Evolutionary conservation across 768 basidiomycete species (phyloP).

Genomic region (Kwoniella heveanensis): DNA sequence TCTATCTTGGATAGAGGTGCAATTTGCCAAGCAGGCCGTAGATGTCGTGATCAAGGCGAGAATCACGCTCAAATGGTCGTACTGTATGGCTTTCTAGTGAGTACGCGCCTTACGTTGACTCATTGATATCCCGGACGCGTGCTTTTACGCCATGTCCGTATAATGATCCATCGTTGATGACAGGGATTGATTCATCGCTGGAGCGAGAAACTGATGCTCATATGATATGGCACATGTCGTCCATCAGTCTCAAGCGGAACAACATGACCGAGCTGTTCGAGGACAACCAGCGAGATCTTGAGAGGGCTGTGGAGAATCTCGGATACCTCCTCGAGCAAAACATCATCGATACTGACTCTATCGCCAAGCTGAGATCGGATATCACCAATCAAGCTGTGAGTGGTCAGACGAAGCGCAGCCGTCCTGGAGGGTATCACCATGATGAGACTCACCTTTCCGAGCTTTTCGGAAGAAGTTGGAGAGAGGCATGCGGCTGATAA

Average conservation of each 20-base stretch:
- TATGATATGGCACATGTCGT: too few species aligned
- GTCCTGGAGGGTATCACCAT: too few species aligned
- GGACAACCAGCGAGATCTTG: slow-evolving; percentile 95
- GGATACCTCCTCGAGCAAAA: slow-evolving; percentile 91
- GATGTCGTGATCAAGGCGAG: slow-evolving; percentile 87
- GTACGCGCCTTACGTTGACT: slow-evolving; percentile 21
- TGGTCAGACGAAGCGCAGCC: too few species aligned
- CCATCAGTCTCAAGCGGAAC: slow-evolving; percentile 68
- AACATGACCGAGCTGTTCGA: slow-evolving; percentile 95
- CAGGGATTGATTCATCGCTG: too few species aligned
- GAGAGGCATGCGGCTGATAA: too few species aligned
- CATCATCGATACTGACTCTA: slow-evolving; percentile 74
- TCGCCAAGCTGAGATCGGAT: slow-evolving; percentile 79
- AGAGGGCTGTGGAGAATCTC: slow-evolving; percentile 90
- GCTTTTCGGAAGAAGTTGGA: too few species aligned
- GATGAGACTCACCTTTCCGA: too few species aligned
- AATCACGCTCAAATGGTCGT: slow-evolving; percentile 98
- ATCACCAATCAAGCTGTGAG: slow-evolving; percentile 93
- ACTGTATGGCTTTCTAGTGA: slow-evolving; percentile 94
- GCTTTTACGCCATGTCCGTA: too few species aligned
- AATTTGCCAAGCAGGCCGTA: slow-evolving; percentile 98
- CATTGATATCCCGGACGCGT: too few species aligned
- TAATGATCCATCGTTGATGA: too few species aligned
- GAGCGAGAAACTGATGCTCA: too few species aligned
- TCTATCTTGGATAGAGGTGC: slow-evolving; percentile 96